Evolutionary conservation across 2,329 filamentous ascomycete species (phyloP), one percentile per base, ranked within the genome.

Genomic region (Setomelanomma holmii): DNA sequence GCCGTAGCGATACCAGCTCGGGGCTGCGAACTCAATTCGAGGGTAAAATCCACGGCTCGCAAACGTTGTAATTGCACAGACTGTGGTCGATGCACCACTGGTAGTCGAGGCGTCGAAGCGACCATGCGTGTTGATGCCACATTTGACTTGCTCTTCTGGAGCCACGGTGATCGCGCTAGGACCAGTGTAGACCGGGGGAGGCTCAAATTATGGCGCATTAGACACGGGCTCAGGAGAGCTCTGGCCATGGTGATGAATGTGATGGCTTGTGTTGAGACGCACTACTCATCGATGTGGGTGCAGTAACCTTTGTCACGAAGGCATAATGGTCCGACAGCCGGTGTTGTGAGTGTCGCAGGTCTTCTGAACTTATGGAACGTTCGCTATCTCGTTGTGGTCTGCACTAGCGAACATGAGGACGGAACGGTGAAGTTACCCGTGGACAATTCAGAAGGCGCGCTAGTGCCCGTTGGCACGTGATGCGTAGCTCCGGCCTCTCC

Each of bases 401-500:
- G 14, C 27, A 6, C n/a, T n/a, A n/a, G n/a, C n/a, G n/a, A 30
- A 4, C 14, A 10, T 30, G 27, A 30, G 10, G 27, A 10, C 27
- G 27, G 10, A 10, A 14, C 14, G 27, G 14, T 30, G 27, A 30
- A 30, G 27, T 30, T n/a, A n/a, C n/a, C n/a, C n/a, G n/a, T n/a
- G n/a, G n/a, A n/a, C n/a, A n/a, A n/a, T n/a, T n/a, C n/a, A n/a
- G 40, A 23, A 43, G 35, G 48, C 53, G 44, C 56, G 49, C 56
- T 57, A 61, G 36, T 38, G 19, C 53, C 33, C 58, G 53, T 38
- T 22, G 8, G 7, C 56, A 61, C 56, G 56, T 61, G 56, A 61
- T 27, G 4, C 8, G 30, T 21, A 41, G 45, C 51, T 48, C 41
- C 27, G 35, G 19, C 42, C 34, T 17, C 34, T 16, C 11, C 34